These are phyloP conservation scores for Dillenia suffruticosa DNA, from an alignment of 164 flowering plant species.

Conservation along the genomic window DNA sequence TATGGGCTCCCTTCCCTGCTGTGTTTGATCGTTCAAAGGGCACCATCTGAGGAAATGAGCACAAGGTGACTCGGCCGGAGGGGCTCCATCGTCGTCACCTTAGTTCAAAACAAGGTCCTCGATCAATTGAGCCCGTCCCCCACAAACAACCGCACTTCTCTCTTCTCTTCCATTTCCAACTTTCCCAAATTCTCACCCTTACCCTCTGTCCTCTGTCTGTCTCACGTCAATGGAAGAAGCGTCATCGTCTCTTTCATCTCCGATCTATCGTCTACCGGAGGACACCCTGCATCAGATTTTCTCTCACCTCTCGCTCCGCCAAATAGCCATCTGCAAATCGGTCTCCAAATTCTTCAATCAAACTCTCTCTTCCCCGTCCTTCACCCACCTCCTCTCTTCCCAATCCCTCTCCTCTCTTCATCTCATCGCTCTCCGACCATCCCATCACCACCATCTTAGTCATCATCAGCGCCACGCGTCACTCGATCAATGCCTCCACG, in stretches of 20 bases:
- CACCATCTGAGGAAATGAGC: no score
- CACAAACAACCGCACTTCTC: no score
- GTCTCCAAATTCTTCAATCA: constrained; percentile 60
- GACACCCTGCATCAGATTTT: constrained; percentile 81
- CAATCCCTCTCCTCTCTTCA: constrained; percentile 31
- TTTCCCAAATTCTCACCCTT: neutral
- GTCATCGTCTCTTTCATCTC: constrained; percentile 7
- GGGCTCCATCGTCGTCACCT: no score
- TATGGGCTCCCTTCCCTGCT: no score
- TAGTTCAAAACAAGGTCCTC: no score
- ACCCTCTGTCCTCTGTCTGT: neutral
- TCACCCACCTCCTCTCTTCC: constrained; percentile 19
- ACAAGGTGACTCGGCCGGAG: no score
- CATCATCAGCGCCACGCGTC: constrained; percentile 36
- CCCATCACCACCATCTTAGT: constrained; percentile 55
- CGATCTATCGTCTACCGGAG: constrained; percentile 51
- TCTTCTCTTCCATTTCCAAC: no score
- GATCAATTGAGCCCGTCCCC: no score
- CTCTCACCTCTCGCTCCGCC: constrained; percentile 63
- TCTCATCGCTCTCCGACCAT: constrained; percentile 31
- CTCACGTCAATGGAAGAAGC: constrained; percentile 5
- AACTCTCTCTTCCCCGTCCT: constrained; percentile 51
- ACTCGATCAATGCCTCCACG: constrained; percentile 33
- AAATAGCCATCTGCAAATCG: constrained; percentile 58
- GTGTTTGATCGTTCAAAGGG: no score